These are phyloP conservation scores for Pterocarpus macrocarpus DNA, from an alignment of 306 rosid species.

Conservation along the genomic window DNA sequence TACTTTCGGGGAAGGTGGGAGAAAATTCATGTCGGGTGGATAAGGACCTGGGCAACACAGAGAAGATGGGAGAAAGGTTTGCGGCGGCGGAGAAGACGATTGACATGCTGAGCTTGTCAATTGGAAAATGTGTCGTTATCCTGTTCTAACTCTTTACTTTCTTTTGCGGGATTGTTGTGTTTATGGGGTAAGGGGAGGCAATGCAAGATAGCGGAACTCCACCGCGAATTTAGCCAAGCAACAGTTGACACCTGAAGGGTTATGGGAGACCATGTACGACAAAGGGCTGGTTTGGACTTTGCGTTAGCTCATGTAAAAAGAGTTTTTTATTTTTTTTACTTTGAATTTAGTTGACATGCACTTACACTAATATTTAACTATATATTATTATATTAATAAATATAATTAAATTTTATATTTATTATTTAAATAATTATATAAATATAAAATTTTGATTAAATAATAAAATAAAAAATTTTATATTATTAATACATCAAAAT, in stretches of 20 bases:
- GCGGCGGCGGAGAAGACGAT: constrained; percentile 57
- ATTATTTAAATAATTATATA: too few relatives aligned
- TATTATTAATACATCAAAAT: too few relatives aligned
- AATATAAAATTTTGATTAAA: too few relatives aligned
- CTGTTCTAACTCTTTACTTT: background rate
- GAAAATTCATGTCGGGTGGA: constrained; percentile 31
- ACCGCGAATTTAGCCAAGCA: background rate
- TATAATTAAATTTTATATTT: too few relatives aligned
- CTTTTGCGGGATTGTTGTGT: background rate
- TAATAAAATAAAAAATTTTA: too few relatives aligned
- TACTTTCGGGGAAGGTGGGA: constrained; percentile 37
- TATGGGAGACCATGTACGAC: too few relatives aligned
- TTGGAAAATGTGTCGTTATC: background rate
- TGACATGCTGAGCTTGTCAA: constrained; percentile 50
- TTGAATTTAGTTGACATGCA: too few relatives aligned
- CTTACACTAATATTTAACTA: too few relatives aligned
- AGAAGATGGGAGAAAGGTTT: constrained; percentile 48
- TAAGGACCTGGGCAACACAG: constrained; percentile 48
- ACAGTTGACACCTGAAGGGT: background rate
- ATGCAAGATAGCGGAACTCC: background rate
- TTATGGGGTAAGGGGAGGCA: background rate
- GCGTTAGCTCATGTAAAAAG: too few relatives aligned
- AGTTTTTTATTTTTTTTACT: too few relatives aligned
- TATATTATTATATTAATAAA: too few relatives aligned
- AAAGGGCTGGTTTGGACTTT: too few relatives aligned